Evolutionary conservation across 2,329 filamentous ascomycete species (phyloP), one percentile per base, ranked within the genome.

Genomic region (Pseudogymnoascus sp.): DNA sequence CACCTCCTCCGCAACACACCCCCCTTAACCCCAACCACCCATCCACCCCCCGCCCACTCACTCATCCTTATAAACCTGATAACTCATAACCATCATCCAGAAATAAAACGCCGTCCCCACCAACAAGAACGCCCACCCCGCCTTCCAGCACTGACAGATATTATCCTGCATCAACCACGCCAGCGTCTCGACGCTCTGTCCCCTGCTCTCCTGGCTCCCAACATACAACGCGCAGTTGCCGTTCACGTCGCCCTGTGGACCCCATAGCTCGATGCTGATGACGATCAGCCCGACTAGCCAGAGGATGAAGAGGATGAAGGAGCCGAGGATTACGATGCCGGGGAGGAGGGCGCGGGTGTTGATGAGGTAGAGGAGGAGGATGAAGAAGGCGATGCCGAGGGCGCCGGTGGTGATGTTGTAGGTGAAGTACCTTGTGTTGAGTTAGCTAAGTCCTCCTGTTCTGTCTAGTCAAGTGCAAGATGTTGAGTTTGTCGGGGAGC

Each of bases 1-100:
- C 6, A 3, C 8, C 14, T 12, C 53, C n/a, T 19, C 14, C 12
- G 6, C 8, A 35, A 22, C 56, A n/a, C 35, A 6, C 16, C 10
- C n/a, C 56, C 4, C 19, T 19, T 19, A 19, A 19, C 19, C 19
- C 19, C 19, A 19, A 19, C 19, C 19, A 19, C 1, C 19, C 19
- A 19, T 3, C 50, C 22, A n/a, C 50, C 11, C 2, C 4, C 31
- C 5, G 2, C 19, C 40, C 43, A 62, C 31, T 46, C 28, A 64
- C 66, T 73, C 68, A 28, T 71, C 69, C 35, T 68, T 66, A 61
- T 73, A 88, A 8, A 88, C 85, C 66, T 86, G 84, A 68, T 86
- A 84, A 10, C 84, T 82, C 81, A 88, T 87, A 66, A 87, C 77
- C 79, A 88, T 87, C 69, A 88, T 84, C 85, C 85, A 88, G n/a